Evolutionary conservation across 2,329 filamentous ascomycete genomes (phyloP), one percentile per base, ranked within the genome.

Genomic region (Talaromyces marneffei): DNA sequence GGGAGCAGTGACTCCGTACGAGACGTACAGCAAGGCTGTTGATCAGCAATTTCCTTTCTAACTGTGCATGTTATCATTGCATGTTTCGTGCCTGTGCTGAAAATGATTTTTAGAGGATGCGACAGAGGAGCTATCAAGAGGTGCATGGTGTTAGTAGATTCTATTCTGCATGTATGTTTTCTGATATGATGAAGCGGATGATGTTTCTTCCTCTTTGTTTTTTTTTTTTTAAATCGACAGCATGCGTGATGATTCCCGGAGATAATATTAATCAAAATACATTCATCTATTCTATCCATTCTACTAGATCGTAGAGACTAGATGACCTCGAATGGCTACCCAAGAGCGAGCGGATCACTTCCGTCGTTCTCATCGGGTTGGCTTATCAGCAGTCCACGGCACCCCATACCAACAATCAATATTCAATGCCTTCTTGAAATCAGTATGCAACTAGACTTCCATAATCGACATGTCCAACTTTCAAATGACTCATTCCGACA

Each of bases 1-100:
- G 40, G 93, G 92, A 61, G 90, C 92, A 6, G 82, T 96, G 67
- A 97, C 92, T 3, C 88, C 90, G 2, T 97, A 90, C 74, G 89
- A 94, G 50, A 90, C 87, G 1, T 95, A 93, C 74, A 83, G 86
- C 71, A 88, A 85, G 75, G 91, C 90, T 6, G 60, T 76, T 23
- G 80, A 79, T 57, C 72, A 70, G 18, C 70, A 74, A 50, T 66
- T 69, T 52, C 63, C 64, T 40, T 69, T 62, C 44, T 69, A 56
- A 40, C 40, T 14, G 6, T 40, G 33, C 33, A 55, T 39, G 18
- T 37, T 52, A 16, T 33, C 14, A 18, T 18, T 33, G 18, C 16
- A 40, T 40, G 18, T 20, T 20, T 12, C 16, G 52, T 18, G 10
- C 40, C 31, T 40, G 35, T 2, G 18, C 14, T 14, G 16, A 8